A percentile compares a stretch with the other conserved stretches of the same genome.
Conservation (phyloP, 2,329 filamentous ascomycete genomes). For the Raffaelea ambrosiae region DNA sequence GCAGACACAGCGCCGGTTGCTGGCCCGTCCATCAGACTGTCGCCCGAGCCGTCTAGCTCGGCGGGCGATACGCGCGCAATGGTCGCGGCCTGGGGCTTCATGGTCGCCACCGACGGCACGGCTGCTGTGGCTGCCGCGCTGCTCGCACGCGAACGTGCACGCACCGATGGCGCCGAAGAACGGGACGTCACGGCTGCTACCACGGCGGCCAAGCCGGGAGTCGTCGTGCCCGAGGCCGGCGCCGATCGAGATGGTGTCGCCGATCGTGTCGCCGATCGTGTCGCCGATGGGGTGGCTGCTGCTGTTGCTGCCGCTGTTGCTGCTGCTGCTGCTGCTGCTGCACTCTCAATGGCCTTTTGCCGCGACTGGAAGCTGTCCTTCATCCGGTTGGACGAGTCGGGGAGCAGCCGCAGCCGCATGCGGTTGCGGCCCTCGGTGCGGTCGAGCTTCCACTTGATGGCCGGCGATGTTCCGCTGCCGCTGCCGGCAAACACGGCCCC, state of each 20-base stretch:
- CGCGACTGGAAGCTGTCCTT: slow-evolving; percentile 79
- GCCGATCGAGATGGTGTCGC: slow-evolving; percentile 1
- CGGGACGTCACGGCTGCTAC: too few relatives aligned
- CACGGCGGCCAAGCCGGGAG: background rate
- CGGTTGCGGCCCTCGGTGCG: slow-evolving; percentile 92
- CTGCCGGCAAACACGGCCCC: slow-evolving; percentile 70
- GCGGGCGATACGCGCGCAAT: too few relatives aligned
- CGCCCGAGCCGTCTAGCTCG: too few relatives aligned
- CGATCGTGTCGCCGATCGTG: too few relatives aligned
- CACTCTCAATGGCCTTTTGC: slow-evolving; percentile 18
- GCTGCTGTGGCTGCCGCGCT: too few relatives aligned
- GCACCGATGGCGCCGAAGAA: too few relatives aligned
- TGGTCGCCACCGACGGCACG: too few relatives aligned
- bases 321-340: background rate
- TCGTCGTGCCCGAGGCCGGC: slow-evolving; percentile 12
- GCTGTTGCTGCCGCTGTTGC: background rate
- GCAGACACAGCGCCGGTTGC: too few relatives aligned
- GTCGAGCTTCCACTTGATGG: slow-evolving; percentile 78
- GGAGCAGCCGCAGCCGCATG: slow-evolving; percentile 81
- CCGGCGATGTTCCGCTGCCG: slow-evolving; percentile 25
- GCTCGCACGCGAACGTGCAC: too few relatives aligned
- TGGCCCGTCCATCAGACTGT: too few relatives aligned
- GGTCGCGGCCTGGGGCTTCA: too few relatives aligned
- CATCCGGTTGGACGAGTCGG: slow-evolving; percentile 56
- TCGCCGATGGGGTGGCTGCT: too few relatives aligned